Percentiles rank a stretch among this genome's conserved stretches.
These are phyloP conservation scores for Eutrema salsugineum DNA, from an alignment of 441 rosid species.

Conservation along the genomic window DNA sequence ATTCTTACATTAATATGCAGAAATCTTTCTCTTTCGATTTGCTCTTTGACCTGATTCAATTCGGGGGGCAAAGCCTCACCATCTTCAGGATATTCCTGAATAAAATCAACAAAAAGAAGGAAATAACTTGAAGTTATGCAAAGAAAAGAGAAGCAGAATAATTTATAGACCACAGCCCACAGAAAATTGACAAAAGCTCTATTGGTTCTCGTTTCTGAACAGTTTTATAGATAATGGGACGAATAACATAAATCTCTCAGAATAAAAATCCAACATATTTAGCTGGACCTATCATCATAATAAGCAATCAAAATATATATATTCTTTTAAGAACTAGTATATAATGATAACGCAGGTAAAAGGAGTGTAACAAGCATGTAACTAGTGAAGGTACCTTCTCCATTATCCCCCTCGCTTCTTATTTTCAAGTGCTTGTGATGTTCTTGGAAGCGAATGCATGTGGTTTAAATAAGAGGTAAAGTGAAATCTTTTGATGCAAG, in stretches of 20 bases:
- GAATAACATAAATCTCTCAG: background rate
- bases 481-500: too few relatives aligned
- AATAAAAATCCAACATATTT: background rate
- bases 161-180: background rate
- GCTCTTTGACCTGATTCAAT: constrained; percentile 56
- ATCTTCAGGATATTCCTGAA: constrained; percentile 46
- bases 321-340: background rate
- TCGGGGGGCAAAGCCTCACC: constrained; percentile 46
- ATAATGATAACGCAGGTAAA: background rate
- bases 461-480: background rate
- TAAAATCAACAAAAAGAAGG: background rate
- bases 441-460: background rate
- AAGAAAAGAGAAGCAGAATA: background rate
- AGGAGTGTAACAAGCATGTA: background rate
- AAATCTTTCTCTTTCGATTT: constrained; percentile 48
- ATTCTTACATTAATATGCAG: background rate
- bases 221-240: background rate
- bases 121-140: background rate
- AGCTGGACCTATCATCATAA: background rate
- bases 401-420: background rate
- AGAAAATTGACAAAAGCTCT: background rate
- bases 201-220: background rate
- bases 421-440: background rate
- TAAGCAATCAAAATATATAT: background rate
- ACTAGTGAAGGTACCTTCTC: background rate